Base-by-base conservation (phyloP, 2,329 filamentous ascomycete genomes). In the Thielaviopsis musarum region DNA sequence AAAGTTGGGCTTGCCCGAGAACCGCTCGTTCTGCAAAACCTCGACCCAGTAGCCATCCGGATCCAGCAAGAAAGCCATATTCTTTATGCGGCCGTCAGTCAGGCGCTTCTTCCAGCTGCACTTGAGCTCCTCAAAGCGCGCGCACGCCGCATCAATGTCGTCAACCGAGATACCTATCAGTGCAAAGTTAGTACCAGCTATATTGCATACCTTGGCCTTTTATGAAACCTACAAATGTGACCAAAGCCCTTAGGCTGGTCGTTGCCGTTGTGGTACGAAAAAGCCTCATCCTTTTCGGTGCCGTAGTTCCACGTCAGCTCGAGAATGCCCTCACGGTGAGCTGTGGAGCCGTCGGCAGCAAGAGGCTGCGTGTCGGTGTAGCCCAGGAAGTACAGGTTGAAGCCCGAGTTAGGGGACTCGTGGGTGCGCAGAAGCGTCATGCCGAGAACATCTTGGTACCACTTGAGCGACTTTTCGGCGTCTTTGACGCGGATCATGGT, bases 401-500 rank as follows among this genome's bases (percentile, higher is more conserved):
- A 97, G 22, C 80, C 81, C 19, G 81, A 83, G 30, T 80, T 80
- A 22, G 80, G 72, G 65, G 81, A 84, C 73, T 95, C 88, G 12
- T 71, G 73, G 2, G 83, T 91, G 62, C 87, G 82, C 67, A 91
- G 74, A 41, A 94, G 77, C 24, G 78, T 80, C 93, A 97, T 96
- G 62, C 93, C 93, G 72, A 97, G 77, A 28, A 88, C 78, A 6
- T 96, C 88, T 70, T 91, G 80, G 73, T 91, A 91, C 70, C 88
- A 91, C 67, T 83, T 82, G 67, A 91, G 75, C 15, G 84, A 87
- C 70, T 81, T 83, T 68, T 88, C 78, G 24, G 78, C 75, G 65
- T 88, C 83, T 74, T 96, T 97, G 73, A 97, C 85, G 30, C 93
- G 87, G 65, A 98, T 81, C 93, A 97, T 97, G 60, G 87, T 90